phyloP scores from a whole-genome alignment of 352 stramenopile species.

The Aphanomyces astaci region DNA sequence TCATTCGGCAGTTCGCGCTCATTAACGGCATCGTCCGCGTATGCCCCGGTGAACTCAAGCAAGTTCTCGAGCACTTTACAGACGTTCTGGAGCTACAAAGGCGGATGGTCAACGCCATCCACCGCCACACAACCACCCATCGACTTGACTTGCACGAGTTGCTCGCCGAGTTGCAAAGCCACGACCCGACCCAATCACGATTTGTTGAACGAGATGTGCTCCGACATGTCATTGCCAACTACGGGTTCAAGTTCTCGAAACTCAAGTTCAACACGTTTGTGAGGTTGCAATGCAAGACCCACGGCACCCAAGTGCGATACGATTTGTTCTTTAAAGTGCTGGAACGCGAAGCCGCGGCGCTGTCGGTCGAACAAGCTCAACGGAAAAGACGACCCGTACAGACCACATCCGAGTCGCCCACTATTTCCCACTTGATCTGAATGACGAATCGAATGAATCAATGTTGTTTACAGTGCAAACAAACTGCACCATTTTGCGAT shows the following conservation, averaged over 20 bases:
- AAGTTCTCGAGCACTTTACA: constrained; percentile 54
- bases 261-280: constrained; percentile 24
- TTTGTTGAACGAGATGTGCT: constrained; percentile 18
- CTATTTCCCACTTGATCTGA: too few species aligned
- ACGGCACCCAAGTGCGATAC: constrained; percentile 12
- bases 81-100: constrained; percentile 29
- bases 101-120: constrained; percentile 13
- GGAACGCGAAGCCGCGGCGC: neutral
- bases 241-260: constrained; percentile 22
- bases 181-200: neutral
- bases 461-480: too few species aligned
- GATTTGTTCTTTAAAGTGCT: constrained; percentile 11
- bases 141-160: neutral
- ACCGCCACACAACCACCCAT: too few species aligned
- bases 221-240: neutral
- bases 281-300: constrained; percentile 18
- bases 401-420: too few species aligned
- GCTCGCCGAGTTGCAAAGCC: neutral
- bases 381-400: neutral
- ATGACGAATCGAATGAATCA: too few species aligned
- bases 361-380: neutral
- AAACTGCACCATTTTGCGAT: too few species aligned
- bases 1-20: constrained; percentile 53
- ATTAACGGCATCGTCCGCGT: constrained; percentile 47
- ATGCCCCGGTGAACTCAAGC: constrained; percentile 35